phyloP scores from a whole-genome alignment of 2,329 filamentous ascomycete species.

The Xylaria hypoxylon region DNA sequence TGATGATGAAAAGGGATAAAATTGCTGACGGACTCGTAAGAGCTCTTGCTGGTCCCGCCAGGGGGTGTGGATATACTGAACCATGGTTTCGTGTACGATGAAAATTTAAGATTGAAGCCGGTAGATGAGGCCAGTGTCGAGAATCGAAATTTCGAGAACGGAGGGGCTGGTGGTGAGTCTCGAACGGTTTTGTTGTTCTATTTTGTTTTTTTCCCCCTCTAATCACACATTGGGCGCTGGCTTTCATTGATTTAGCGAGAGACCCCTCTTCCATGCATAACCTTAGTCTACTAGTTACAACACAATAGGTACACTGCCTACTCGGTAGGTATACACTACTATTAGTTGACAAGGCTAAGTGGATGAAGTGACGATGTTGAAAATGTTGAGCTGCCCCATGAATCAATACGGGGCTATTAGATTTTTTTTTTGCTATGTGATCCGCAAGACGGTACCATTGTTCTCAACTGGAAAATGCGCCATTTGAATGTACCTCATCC shows the following conservation, averaged over 20 bases:
- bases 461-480: constrained; percentile 8
- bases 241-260: constrained; percentile 9
- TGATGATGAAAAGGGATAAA: constrained; percentile 62
- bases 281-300: neutral
- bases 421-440: constrained; percentile 35
- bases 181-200: neutral
- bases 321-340: neutral
- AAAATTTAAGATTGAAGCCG: constrained; percentile 19
- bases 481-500: constrained; percentile 7
- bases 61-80: constrained; percentile 78
- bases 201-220: neutral
- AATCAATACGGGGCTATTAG: constrained; percentile 24
- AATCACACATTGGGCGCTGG: neutral
- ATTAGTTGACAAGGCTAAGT: constrained; percentile 4
- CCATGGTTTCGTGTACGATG: constrained; percentile 59
- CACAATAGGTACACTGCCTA: too few species aligned
- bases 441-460: constrained; percentile 35
- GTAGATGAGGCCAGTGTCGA: constrained; percentile 12
- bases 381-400: constrained; percentile 2
- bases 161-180: constrained; percentile 20
- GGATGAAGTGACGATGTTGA: constrained; percentile 12
- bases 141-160: constrained; percentile 11
- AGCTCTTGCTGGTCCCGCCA: constrained; percentile 77
- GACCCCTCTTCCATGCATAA: constrained; percentile 12
- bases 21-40: constrained; percentile 70